Evolutionary conservation across 345 rosid genomes (phyloP), one percentile per base, ranked within the genome.

Genomic region (Erucastrum elatum): DNA sequence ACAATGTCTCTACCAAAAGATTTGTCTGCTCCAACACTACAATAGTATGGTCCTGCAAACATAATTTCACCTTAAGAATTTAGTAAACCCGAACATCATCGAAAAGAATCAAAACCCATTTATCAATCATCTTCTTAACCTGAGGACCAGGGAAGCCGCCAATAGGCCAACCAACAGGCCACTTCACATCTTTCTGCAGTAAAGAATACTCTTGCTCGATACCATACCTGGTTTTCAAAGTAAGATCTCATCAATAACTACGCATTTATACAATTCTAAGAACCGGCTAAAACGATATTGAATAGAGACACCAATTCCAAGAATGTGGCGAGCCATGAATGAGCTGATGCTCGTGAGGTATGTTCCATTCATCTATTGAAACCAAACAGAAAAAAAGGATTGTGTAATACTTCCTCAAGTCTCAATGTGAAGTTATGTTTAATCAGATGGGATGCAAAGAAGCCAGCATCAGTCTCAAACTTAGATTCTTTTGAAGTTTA

Each of bases 331-430:
- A 78, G 85, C 93, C 46, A 81, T 88, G 74, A 90, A 94, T 29
- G 95, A 94, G 79, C 77, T 92, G 70, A 92, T 94, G 90, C 98
- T 94, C 29, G 87, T 92, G 15, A 92, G 98, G 98, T 92, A 85
- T 78, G 73, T 75, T 7, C 2, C 62, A 29, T 64, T 51, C 35
- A 67, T 21, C 29, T 1, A 64, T 12, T 6, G 13, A 55, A 64
- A 61, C 29, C 35, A 26, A n/a, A 46, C 29, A 27, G 0, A 26
- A 4, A n/a, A 1, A 12, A 7, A 35, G 10, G 34, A 16, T 33
- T 59, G 33, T 59, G 64, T 25, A 17, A 49, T 17, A 70, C n/a
- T 17, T 15, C 33, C n/a, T 59, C 56, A 53, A 11, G 10, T 55
- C 56, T 25, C 31, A 33, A 53, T 55, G 35, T 63, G 74, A 62